Evolutionary conservation across 257 asterid species (phyloP).

Genomic region (Eustoma russellianum): DNA sequence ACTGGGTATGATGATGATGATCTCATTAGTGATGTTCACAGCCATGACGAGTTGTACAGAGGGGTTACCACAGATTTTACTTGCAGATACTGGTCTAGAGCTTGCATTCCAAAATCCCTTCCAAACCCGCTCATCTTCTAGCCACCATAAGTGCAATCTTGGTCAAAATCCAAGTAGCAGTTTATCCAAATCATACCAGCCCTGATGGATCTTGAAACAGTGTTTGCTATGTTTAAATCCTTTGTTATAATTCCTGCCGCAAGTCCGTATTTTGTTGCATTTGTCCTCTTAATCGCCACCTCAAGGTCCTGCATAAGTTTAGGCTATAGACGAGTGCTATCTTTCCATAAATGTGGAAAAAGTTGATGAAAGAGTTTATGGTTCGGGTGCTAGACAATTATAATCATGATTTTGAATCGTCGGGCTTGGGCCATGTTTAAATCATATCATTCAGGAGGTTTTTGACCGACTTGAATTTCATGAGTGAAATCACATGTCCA

Average conservation of each 20-base stretch:
- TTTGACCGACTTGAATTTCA: slow-evolving; percentile 62
- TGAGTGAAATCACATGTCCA: slow-evolving; percentile 72
- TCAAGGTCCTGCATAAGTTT: slow-evolving; percentile 28
- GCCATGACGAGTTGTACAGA: slow-evolving; percentile 45
- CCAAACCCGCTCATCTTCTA: slow-evolving; percentile 81
- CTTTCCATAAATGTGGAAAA: not conserved
- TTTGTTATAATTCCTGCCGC: slow-evolving; percentile 71
- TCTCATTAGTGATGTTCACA: not conserved
- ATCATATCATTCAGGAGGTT: no score
- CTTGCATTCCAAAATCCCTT: slow-evolving; percentile 50
- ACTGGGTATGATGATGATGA: no score
- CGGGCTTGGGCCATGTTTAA: no score
- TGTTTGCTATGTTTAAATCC: slow-evolving; percentile 52
- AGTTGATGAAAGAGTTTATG: not conserved
- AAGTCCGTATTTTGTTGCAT: slow-evolving; percentile 53
- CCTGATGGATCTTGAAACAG: slow-evolving; percentile 51
- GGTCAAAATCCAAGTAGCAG: slow-evolving; percentile 44
- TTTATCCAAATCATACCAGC: slow-evolving; percentile 70
- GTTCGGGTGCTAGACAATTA: no score
- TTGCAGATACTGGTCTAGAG: slow-evolving; percentile 41
- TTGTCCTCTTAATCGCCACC: slow-evolving; percentile 62
- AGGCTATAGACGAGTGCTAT: not conserved
- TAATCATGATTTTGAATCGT: no score
- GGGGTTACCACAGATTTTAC: slow-evolving; percentile 57
- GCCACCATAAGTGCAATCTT: slow-evolving; percentile 53